A percentile compares a stretch with the other conserved stretches of the same genome.
phyloP scores from a whole-genome alignment of 176 grass and related monocot genomes.

The Chloris gayana region DNA sequence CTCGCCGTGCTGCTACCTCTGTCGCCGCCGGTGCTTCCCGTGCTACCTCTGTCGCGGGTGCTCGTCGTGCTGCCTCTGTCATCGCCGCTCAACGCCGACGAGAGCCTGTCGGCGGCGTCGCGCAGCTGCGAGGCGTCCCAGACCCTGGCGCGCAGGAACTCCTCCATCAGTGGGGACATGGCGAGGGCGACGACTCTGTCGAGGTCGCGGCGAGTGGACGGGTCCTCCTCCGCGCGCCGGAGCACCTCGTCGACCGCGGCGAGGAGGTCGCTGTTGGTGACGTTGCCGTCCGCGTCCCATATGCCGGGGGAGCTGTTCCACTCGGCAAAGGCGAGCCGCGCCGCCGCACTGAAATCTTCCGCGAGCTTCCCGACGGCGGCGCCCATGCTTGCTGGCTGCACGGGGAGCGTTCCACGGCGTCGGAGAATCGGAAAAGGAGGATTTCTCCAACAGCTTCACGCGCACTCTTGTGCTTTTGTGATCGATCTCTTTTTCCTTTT shows the following conservation, averaged over 20 bases:
- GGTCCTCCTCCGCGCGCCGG: neutral
- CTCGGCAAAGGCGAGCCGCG: constrained; percentile 7
- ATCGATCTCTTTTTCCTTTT: too few relatives aligned
- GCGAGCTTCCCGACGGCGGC: too few relatives aligned
- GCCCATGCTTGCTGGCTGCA: too few relatives aligned
- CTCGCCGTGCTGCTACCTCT: neutral
- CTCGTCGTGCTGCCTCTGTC: neutral
- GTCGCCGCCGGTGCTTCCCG: too few relatives aligned
- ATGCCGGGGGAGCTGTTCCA: constrained; percentile 1
- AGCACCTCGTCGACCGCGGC: constrained; percentile 39
- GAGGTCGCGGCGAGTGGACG: constrained; percentile 5
- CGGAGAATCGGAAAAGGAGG: too few relatives aligned
- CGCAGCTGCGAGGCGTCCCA: constrained; percentile 22
- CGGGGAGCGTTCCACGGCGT: too few relatives aligned
- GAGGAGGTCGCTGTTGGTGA: too few relatives aligned
- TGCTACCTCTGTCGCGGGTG: too few relatives aligned
- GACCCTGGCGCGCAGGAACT: constrained; percentile 39
- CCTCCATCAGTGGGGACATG: constrained; percentile 27
- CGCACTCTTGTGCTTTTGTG: too few relatives aligned
- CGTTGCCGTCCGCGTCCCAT: constrained; percentile 7
- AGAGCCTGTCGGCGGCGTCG: constrained; percentile 19
- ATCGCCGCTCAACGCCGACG: neutral
- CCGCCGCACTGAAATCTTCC: too few relatives aligned
- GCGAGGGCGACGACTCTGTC: neutral
- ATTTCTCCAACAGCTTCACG: too few relatives aligned